Conservation (phyloP, 179 eudicot genomes). For the Corrigiola litoralis region DNA sequence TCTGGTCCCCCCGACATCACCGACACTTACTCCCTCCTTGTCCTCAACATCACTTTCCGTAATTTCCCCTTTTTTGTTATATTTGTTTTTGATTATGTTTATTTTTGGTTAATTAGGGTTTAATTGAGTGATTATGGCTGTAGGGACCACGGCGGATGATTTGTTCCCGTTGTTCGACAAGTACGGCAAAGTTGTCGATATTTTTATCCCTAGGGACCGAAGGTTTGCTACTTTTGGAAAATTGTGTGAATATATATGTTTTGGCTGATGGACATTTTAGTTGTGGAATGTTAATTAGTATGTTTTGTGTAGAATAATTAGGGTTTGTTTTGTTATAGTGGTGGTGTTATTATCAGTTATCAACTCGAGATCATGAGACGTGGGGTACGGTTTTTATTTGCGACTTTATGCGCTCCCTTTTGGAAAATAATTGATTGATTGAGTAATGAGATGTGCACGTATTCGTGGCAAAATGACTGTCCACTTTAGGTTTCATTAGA, state of each 20-base stretch:
- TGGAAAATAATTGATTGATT: no score
- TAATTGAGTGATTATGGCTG: background rate
- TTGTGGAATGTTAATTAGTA: no score
- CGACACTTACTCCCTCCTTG: slow-evolving; percentile 94
- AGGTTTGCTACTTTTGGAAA: slow-evolving; percentile 31
- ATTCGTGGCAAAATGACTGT: no score
- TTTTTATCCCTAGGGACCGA: slow-evolving; percentile 85
- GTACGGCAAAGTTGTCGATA: slow-evolving; percentile 92
- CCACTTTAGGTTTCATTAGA: no score
- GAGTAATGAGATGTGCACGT: no score
- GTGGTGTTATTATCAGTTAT: no score
- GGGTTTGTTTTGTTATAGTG: no score
- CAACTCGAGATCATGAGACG: no score
- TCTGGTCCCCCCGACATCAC: slow-evolving; percentile 94
- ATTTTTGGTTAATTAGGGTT: slow-evolving; percentile 1
- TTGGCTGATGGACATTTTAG: no score
- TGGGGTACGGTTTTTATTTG: no score
- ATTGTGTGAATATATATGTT: background rate
- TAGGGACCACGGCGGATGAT: slow-evolving; percentile 88
- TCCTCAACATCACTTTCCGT: slow-evolving; percentile 93
- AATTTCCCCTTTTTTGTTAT: slow-evolving; percentile 5
- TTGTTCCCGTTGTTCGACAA: slow-evolving; percentile 91
- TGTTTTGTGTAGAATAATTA: no score
- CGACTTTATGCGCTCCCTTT: no score
- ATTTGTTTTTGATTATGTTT: background rate